Evolutionary conservation across 1,139 yeast species (phyloP).

Genomic region (Nakaseomyces glabratus): DNA sequence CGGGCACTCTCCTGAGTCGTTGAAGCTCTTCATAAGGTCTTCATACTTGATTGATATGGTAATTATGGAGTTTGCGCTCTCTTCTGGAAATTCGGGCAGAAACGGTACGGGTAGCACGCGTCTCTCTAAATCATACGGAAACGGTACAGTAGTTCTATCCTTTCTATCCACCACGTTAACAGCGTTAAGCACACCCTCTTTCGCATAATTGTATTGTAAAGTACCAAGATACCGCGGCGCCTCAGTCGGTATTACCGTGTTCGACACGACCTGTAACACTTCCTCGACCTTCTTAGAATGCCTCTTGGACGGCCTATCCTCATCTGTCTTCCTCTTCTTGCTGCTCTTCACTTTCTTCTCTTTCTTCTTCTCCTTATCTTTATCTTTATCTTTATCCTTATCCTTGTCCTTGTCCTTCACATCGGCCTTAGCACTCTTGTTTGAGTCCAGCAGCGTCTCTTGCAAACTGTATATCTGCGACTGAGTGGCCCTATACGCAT

Average conservation of each 20-base stretch:
- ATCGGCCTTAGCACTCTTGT: slow-evolving; percentile 12
- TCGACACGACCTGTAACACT: slow-evolving; percentile 12
- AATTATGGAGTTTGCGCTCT: slow-evolving; percentile 19
- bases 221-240: slow-evolving; percentile 16
- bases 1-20: slow-evolving; percentile 12
- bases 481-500: slow-evolving; percentile 27
- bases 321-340: slow-evolving; percentile 4
- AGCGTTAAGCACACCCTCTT: slow-evolving; percentile 14
- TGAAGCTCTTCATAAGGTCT: slow-evolving; percentile 28
- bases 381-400: slow-evolving; percentile 4
- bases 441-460: slow-evolving; percentile 28
- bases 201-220: slow-evolving; percentile 20
- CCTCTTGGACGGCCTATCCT: background rate
- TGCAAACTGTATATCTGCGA: slow-evolving; percentile 28
- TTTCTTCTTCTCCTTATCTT: slow-evolving; percentile 3
- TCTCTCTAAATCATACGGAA: slow-evolving; percentile 15
- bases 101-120: slow-evolving; percentile 22
- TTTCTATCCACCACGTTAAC: slow-evolving; percentile 1
- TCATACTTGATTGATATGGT: slow-evolving; percentile 18
- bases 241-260: slow-evolving; percentile 10
- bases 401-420: slow-evolving; percentile 6
- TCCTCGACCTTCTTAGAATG: background rate
- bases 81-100: slow-evolving; percentile 20
- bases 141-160: slow-evolving; percentile 21
- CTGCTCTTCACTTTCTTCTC: slow-evolving; percentile 1